A percentile compares a stretch with the other conserved stretches of the same genome.
Evolutionary conservation across 2,329 filamentous ascomycete species (phyloP).

Genomic region (Hypoxylon sp.): DNA sequence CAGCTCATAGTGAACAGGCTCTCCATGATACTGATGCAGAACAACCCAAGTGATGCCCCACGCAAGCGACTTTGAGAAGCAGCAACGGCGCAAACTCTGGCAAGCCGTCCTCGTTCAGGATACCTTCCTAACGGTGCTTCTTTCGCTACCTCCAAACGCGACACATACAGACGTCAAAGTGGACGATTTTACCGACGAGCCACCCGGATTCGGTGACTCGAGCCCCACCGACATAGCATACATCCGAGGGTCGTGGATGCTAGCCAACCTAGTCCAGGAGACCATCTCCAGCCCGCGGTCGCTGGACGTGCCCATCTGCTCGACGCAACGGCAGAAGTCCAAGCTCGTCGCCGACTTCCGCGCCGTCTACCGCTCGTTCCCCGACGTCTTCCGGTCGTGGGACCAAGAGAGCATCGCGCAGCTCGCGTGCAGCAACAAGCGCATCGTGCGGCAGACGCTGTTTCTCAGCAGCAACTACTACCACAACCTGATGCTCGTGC

Average conservation of each 20-base stretch:
- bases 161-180: conserved; percentile 83
- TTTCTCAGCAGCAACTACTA: conserved; percentile 85
- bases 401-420: conserved; percentile 67
- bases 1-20: not conserved
- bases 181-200: conserved; percentile 75
- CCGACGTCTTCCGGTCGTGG: conserved; percentile 73
- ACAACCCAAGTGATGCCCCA: conserved; percentile 63
- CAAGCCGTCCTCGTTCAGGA: conserved; percentile 83
- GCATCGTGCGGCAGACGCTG: conserved; percentile 76
- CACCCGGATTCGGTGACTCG: conserved; percentile 63
- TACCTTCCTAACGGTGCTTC: conserved; percentile 79
- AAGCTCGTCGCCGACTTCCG: conserved; percentile 75
- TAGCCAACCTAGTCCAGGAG: conserved; percentile 81
- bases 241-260: conserved; percentile 78
- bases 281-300: conserved; percentile 79
- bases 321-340: conserved; percentile 72
- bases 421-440: conserved; percentile 67
- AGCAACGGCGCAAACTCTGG: conserved; percentile 82
- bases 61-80: conserved; percentile 75
- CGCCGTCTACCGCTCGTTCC: conserved; percentile 76
- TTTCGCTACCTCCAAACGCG: conserved; percentile 79
- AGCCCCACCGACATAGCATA: conserved; percentile 74
- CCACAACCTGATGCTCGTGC: conserved; percentile 82
- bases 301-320: conserved; percentile 75
- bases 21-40: conserved; percentile 19